Evolutionary conservation across 306 rosid species (phyloP), one percentile per base, ranked within the genome.

Genomic region (Vigna hirtella): DNA sequence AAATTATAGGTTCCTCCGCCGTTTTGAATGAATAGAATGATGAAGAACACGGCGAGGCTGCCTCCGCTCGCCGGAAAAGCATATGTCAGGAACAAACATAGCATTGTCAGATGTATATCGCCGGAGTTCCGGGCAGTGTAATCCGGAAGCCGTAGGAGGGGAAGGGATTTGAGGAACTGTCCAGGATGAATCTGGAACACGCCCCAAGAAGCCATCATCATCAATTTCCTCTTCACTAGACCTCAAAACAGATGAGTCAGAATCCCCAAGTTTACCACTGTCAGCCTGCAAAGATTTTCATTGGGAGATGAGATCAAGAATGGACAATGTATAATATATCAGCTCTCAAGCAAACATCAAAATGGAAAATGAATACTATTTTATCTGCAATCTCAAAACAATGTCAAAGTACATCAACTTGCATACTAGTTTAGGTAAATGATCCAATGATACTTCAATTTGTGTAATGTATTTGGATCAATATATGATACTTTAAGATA

Each of bases 71-170:
- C 12, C 73, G 7, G 89, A 62, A 68, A 66, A 49, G 82, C 42
- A 55, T 32, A 87, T 58, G 64, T 92, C 88, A 20, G 93, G 91
- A 76, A 92, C 90, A 80, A 76, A 90, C 48, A 70, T 59, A 9
- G 89, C n/a, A 53, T 71, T 69, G 56, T 86, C 76, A 12, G 77
- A 81, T 40, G 85, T 57, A 51, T 73, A 72, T 32, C 63, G 87
- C 68, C 53, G 77, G 58, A 69, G 55, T 82, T 86, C 85, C 1
- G 93, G 91, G 93, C 96, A 92, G 77, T 83, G 42, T 13, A 92
- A 71, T 48, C 97, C 97, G 0, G 93, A 90, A 9, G 91, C 86
- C 11, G 96, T 92, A 6, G 97, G 96, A 10, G 97, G 97, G 15
- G 97, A 92, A 76, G 92, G 88, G 26, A 88, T 55, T 81, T 89